Evolutionary conservation across 2,329 filamentous ascomycete genomes (phyloP), one percentile per base, ranked within the genome.

Genomic region (Fusarium agapanthi): DNA sequence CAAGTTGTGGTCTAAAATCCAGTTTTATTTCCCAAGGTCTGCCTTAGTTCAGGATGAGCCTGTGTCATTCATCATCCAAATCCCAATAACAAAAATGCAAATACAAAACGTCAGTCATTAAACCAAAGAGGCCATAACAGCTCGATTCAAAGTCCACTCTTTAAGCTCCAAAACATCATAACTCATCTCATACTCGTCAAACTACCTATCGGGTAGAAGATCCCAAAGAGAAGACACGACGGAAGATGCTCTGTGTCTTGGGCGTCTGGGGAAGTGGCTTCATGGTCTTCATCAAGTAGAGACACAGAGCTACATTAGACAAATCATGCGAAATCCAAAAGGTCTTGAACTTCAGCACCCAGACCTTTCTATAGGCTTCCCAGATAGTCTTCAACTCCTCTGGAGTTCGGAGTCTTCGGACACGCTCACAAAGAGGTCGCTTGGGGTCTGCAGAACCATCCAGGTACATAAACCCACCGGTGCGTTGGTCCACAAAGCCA

Each of bases 121-220:
- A n/a, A 38, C 1, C n/a, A 16, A 53, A 37, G 14, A 28, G 6
- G 18, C 24, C 2, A 1, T 7, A n/a, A 10, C 11, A 0, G 11
- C 34, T 28, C 7, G 0, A 7, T 5, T 9, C 5, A n/a, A 3
- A n/a, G 14, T 18, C 11, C 24, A 26, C 3, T 22, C n/a, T 9
- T 16, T 22, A 6, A 22, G 18, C 9, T 28, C 34, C 15, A 22
- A 11, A 22, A 6, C 6, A 20, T 34, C 15, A 6, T 7, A 18
- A 24, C 28, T 26, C 32, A 16, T 35, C 34, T 18, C 34, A 5
- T 16, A 15, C 18, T 51, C 32, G 2, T 26, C 2, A 22, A 3
- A 8, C 13, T 9, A 35, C 5, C n/a, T 2, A 35, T 51, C 18
- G 16, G 18, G 30, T 22, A 35, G 48, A 51, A 15, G 48, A 51